Base-by-base conservation (phyloP, 1,139 yeast species). In the Pichia sp. region DNA sequence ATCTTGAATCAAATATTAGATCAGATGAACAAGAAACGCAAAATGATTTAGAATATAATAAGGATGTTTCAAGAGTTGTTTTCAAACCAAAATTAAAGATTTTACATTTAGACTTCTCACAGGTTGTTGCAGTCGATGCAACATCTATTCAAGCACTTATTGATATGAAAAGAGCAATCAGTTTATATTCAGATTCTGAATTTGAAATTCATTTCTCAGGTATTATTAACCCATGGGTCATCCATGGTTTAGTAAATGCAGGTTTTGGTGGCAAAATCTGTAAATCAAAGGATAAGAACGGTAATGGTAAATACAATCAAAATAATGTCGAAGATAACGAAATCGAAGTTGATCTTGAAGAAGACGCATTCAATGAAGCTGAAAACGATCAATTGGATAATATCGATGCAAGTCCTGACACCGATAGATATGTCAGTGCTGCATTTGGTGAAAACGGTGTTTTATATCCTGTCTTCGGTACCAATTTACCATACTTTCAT, bases 191-290 rank as follows among this genome's bases (percentile, higher is more conserved):
- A 28, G 90, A 85, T 60, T 74, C 86, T 51, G 91, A 85, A 56
- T 91, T 88, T 45, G 96, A 90, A 66, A 85, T 83, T 69, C 97
- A 90, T 65, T 89, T 90, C 64, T 80, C 87, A 14, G 95, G 96
- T 19, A 79, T 90, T 35, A 69, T 85, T 47, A 83, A 88, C 46
- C 90, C 93, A 11, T 90, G 97, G 97, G 78, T 87, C 47, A 79
- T 89, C 62, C 76, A 93, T 57, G 88, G 84, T 10, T 75, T 90
- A 56, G 64, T 85, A 42, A 79, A 81, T 56, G 84, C 84, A 50
- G 96, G 95, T 1, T 90, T 90, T 68, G 97, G 97, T 44, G 57
- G 61, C 36, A 40, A 48, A 31, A 51, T 48, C 24, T 53, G 48
- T 38, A 35, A 22, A 19, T 19, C 27, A 35, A 58, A 52, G 19